Conservation (phyloP, 805 yeast genomes). For the Metschnikowia borealis region DNA sequence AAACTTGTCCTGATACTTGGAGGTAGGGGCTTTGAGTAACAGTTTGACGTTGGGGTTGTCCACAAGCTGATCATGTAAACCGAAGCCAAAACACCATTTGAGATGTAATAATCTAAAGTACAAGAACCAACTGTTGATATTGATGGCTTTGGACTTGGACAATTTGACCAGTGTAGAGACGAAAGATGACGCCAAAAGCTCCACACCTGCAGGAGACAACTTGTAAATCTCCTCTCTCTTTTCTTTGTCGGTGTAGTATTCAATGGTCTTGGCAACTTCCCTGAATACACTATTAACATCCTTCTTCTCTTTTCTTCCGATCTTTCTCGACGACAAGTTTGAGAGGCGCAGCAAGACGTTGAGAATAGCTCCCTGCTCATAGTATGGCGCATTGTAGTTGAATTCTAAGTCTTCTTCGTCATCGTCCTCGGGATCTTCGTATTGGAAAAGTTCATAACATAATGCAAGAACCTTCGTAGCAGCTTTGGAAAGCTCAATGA, state of each 20-base stretch:
- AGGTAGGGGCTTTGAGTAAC: conserved; percentile 34
- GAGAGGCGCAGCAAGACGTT: conserved; percentile 40
- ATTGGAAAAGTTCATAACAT: conserved; percentile 49
- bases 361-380: conserved; percentile 47
- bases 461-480: conserved; percentile 55
- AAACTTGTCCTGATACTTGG: conserved; percentile 17
- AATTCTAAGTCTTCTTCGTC: conserved; percentile 42
- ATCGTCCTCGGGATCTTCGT: conserved; percentile 36
- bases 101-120: conserved; percentile 46
- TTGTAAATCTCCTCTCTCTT: conserved; percentile 35
- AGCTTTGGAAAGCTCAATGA: conserved; percentile 48
- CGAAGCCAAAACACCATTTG: conserved; percentile 50
- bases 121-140: conserved; percentile 49
- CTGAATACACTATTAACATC: conserved; percentile 57
- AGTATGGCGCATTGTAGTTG: conserved; percentile 47
- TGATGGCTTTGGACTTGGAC: conserved; percentile 42
- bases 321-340: conserved; percentile 50
- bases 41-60: conserved; percentile 32
- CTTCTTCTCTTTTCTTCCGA: conserved; percentile 61
- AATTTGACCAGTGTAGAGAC: conserved; percentile 38
- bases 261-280: conserved; percentile 51
- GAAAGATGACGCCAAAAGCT: conserved; percentile 27
- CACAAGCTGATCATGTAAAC: conserved; percentile 47
- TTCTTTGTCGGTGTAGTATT: conserved; percentile 32
- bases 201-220: conserved; percentile 33